A percentile compares a stretch with the other conserved stretches of the same genome.
These are phyloP conservation scores for Fusarium lyarnte DNA, from an alignment of 2,329 filamentous ascomycete species.

Conservation along the genomic window DNA sequence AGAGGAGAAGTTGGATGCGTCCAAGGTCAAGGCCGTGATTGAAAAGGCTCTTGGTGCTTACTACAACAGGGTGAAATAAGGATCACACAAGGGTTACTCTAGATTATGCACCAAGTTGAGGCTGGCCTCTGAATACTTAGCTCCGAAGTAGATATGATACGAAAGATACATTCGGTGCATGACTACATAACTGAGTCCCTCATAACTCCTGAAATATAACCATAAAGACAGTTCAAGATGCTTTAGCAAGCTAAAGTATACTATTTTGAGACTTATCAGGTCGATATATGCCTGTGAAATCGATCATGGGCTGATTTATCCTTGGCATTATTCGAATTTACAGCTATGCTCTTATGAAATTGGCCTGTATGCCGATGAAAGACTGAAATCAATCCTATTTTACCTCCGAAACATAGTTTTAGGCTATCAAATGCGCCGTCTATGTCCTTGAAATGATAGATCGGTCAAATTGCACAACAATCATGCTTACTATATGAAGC, in stretches of 20 bases:
- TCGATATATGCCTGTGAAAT: too few relatives aligned
- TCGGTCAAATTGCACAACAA: neutral
- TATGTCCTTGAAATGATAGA: neutral
- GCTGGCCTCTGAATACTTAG: neutral
- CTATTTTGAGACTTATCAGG: neutral
- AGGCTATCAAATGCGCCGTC: neutral
- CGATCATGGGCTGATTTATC: neutral
- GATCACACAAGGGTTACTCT: too few relatives aligned
- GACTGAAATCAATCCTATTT: rapidly evolving
- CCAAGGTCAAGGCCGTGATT: constrained; percentile 66
- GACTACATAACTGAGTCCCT: neutral
- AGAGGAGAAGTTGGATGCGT: constrained; percentile 67
- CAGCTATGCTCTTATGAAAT: rapidly evolving
- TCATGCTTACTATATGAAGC: neutral
- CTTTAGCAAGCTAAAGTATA: rapidly evolving
- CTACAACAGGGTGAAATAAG: constrained; percentile 45
- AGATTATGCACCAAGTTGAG: neutral
- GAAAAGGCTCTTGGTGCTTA: constrained; percentile 62
- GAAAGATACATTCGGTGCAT: neutral
- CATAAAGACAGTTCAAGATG: too few relatives aligned
- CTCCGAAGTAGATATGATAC: neutral
- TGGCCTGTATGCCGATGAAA: rapidly evolving
- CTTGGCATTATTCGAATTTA: neutral
- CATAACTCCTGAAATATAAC: rapidly evolving
- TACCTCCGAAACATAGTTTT: rapidly evolving